Base-by-base conservation (phyloP, 2,329 filamentous ascomycete species). In the Penicillium aurantiogriseum region DNA sequence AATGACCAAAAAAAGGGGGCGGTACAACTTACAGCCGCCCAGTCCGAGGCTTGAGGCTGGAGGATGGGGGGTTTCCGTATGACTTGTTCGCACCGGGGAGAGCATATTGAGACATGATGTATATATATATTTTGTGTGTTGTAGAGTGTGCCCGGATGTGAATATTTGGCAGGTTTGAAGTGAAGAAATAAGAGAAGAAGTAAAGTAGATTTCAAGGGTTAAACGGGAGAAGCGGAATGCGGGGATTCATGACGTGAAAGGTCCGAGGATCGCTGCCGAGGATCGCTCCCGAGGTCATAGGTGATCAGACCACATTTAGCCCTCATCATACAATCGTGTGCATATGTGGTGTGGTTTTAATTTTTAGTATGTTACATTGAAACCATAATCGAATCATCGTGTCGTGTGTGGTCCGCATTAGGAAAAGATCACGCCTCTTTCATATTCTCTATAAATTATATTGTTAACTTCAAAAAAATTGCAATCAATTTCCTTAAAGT, bases 61-160 rank as follows among this genome's bases (percentile, higher is more conserved):
- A 57, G 25, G 47, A 52, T 13, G 61, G 54, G 27, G 50, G 52
- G 19, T 47, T 57, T 29, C 53, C 42, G 36, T 60, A 61, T 11
- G 57, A 36, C 38, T 65, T 64, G 49, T 61, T 66, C 23, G 65
- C 45, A 23, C 60, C 56, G 0, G 50, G 50, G 1, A 66, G 50
- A 5, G 65, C 58, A 56, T 60, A 63, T 38, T 66, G 58, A 31
- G 65, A 66, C 65, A 67, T 66, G 39, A 19, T 46, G 5, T 31
- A 31, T 15, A 8, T 47, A 2, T 23, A 23, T 33, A n/a, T 25
- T 23, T 46, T 33, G 31, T 11, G 21, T 5, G 3, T 13, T 45
- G 19, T 8, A n/a, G 15, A 15, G 17, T 35, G 29, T 58, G 19
- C 11, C 2, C 42, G n/a, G n/a, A 9, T 19, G 6, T 35, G 21